These are phyloP conservation scores for Acrodontium crateriforme DNA, from an alignment of 2,329 filamentous ascomycete genomes.

Conservation along the genomic window DNA sequence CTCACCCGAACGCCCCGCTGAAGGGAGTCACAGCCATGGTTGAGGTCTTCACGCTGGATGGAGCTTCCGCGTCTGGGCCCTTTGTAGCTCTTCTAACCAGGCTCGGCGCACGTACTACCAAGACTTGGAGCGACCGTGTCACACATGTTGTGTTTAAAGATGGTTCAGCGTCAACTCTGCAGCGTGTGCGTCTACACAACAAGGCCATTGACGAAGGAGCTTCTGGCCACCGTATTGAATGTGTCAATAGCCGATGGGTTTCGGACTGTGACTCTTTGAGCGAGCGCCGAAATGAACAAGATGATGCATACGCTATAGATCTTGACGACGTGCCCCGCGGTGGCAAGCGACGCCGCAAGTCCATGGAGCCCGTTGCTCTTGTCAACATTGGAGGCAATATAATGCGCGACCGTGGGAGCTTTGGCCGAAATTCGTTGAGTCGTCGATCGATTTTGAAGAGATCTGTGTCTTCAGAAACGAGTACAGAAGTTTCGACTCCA, in stretches of 20 bases:
- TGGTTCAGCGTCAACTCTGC: constrained; percentile 21
- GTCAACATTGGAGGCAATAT: constrained; percentile 20
- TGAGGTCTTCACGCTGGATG: constrained; percentile 24
- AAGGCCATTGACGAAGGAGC: constrained; percentile 13
- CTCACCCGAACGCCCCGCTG: constrained; percentile 22
- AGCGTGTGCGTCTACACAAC: constrained; percentile 20
- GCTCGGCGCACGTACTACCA: constrained; percentile 22
- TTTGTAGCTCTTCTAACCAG: constrained; percentile 22
- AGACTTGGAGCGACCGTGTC: constrained; percentile 22
- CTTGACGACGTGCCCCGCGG: constrained; percentile 18
- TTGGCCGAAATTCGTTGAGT: constrained; percentile 11
- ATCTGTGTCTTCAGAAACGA: constrained; percentile 1
- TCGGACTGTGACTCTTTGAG: constrained; percentile 21
- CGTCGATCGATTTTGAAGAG: constrained; percentile 11
- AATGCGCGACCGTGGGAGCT: constrained; percentile 16
- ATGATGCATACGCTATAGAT: constrained; percentile 22
- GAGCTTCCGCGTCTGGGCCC: constrained; percentile 20
- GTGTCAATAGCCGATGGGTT: constrained; percentile 26
- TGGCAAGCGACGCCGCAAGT: constrained; percentile 21
- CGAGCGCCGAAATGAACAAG: constrained; percentile 16
- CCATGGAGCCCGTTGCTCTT: constrained; percentile 22
- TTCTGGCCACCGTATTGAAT: constrained; percentile 16
- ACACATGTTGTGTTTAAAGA: constrained; percentile 27
- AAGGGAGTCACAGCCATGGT: constrained; percentile 21
- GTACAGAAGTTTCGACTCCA: no score